Base-by-base conservation (phyloP, 2,329 filamentous ascomycete species). In the Alternaria dauci region DNA sequence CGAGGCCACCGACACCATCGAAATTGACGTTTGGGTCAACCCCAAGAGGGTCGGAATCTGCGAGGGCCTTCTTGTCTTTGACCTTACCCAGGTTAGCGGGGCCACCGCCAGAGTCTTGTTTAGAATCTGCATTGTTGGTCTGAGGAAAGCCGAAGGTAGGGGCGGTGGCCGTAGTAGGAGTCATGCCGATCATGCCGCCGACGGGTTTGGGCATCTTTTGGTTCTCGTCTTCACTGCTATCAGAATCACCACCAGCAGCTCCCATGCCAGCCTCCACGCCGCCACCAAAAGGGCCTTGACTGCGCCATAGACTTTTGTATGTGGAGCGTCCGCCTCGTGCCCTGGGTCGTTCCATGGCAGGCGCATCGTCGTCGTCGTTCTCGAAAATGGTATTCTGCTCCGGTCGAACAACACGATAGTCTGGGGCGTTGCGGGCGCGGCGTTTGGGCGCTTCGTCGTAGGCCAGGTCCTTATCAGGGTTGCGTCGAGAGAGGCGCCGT, bases 201-300 rank as follows among this genome's bases (percentile, higher is more conserved):
- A 84, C 65, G 25, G 62, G 81, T 78, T 78, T 84, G 51, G 78
- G 74, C 71, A 85, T 87, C 61, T 90, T 87, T 65, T 89, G 88
- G 65, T 88, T 88, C 73, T 99, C 95, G 68, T 99, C 95, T 71
- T 99, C 95, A 76, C 95, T 99, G 78, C 93, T 97, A 76, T 99
- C 95, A 6, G 94, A 97, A 71, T 98, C 95, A 8, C 89, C 91
- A 54, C 90, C 93, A 62, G 88, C 87, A 23, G 91, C 91, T 12
- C 87, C 90, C 57, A 89, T 91, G 1, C 92, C 92, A 16, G 92
- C 87, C 36, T 92, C 92, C 43, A 89, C 88, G 46, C 91, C 91
- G 42, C 95, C 93, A 59, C 93, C 95, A 78, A 99, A 98, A 2
- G 95, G 95, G 8, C 95, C 95, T 74, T 90, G 92, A 0, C 93